Percentiles rank a stretch among this genome's conserved stretches.
phyloP scores from a whole-genome alignment of 306 rosid species.

The Trifolium dubium region DNA sequence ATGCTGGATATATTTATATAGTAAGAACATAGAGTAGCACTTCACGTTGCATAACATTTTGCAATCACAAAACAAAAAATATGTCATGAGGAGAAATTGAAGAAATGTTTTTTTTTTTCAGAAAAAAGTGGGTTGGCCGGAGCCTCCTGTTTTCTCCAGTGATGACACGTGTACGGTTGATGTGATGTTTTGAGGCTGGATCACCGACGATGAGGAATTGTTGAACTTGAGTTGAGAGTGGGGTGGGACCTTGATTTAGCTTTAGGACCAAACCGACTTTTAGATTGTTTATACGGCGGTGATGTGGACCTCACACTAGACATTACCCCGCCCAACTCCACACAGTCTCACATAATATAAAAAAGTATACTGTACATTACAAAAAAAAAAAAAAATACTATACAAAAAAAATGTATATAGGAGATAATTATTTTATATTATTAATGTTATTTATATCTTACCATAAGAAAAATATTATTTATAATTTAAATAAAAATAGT shows the following conservation, averaged over 20 bases:
- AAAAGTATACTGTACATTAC: too few relatives aligned
- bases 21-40: too few relatives aligned
- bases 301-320: conserved; percentile 41
- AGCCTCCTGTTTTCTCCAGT: conserved; percentile 56
- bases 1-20: too few relatives aligned
- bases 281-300: conserved; percentile 36
- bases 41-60: neutral
- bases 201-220: conserved; percentile 52
- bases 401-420: too few relatives aligned
- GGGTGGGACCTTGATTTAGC: conserved; percentile 46
- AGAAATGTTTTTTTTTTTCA: conserved; percentile 24
- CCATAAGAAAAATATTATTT: too few relatives aligned
- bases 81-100: conserved; percentile 28
- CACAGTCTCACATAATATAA: too few relatives aligned
- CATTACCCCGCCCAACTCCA: neutral
- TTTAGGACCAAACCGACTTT: conserved; percentile 53
- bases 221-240: too few relatives aligned
- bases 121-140: conserved; percentile 29
- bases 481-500: too few relatives aligned
- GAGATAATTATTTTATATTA: too few relatives aligned
- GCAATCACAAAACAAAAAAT: neutral
- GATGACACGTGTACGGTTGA: conserved; percentile 62
- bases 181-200: conserved; percentile 37
- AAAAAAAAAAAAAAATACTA: too few relatives aligned
- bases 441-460: too few relatives aligned